Percentiles rank a stretch among this genome's conserved stretches.
Evolutionary conservation across 2,329 filamentous ascomycete species (phyloP).

Genomic region (Colletotrichum viniferum): DNA sequence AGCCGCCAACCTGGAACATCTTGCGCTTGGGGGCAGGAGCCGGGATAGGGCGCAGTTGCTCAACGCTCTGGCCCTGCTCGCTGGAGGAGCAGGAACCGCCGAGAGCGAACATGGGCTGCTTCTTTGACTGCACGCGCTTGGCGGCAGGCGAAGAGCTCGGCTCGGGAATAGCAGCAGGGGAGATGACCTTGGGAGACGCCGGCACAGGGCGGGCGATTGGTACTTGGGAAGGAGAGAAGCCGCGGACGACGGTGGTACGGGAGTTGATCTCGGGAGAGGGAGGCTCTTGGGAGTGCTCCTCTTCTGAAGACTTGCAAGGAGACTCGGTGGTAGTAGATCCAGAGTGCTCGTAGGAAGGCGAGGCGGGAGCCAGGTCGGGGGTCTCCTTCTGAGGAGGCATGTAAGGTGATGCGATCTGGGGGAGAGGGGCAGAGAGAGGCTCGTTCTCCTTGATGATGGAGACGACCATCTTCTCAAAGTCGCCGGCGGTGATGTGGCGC

Average conservation of each 20-base stretch:
- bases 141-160: slow-evolving; percentile 58
- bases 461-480: slow-evolving; percentile 92
- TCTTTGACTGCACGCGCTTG: slow-evolving; percentile 73
- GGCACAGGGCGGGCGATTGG: slow-evolving; percentile 49
- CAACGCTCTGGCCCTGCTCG: slow-evolving; percentile 54
- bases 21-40: slow-evolving; percentile 34
- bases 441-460: slow-evolving; percentile 91
- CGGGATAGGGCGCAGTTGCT: slow-evolving; percentile 41
- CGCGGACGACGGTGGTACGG: slow-evolving; percentile 73
- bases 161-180: slow-evolving; percentile 66
- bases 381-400: slow-evolving; percentile 52
- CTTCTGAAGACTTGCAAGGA: slow-evolving; percentile 67
- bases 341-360: slow-evolving; percentile 40
- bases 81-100: slow-evolving; percentile 82
- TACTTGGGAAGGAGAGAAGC: slow-evolving; percentile 80
- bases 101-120: slow-evolving; percentile 70
- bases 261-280: slow-evolving; percentile 55
- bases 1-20: slow-evolving; percentile 59
- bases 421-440: slow-evolving; percentile 61
- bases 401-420: slow-evolving; percentile 41
- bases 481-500: slow-evolving; percentile 90
- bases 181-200: slow-evolving; percentile 53
- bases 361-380: slow-evolving; percentile 29
- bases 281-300: slow-evolving; percentile 46
- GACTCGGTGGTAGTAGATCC: slow-evolving; percentile 50